phyloP scores from a whole-genome alignment of 306 rosid genomes.

The Glycine tomentella region DNA sequence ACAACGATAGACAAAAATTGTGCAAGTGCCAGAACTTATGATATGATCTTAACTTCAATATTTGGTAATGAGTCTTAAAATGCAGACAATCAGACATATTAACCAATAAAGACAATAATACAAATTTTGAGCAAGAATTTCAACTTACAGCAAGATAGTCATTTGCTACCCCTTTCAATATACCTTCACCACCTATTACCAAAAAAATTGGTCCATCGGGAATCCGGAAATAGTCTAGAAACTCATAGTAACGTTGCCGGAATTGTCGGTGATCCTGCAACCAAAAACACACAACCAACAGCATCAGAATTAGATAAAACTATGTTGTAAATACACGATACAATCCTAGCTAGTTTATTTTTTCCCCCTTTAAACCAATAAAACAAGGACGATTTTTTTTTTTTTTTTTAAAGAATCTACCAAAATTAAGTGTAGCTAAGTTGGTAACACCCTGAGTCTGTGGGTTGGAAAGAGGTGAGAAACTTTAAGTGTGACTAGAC shows the following conservation, averaged over 20 bases:
- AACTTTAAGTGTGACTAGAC: too few relatives aligned
- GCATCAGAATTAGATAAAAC: slow-evolving; percentile 12
- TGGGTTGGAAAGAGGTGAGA: too few relatives aligned
- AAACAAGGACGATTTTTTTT: too few relatives aligned
- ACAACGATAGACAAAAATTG: neutral
- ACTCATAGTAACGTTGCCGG: slow-evolving; percentile 89
- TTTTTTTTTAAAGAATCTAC: too few relatives aligned
- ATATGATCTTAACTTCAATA: neutral
- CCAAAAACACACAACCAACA: neutral
- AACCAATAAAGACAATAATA: too few relatives aligned
- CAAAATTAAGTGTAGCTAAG: too few relatives aligned
- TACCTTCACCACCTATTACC: slow-evolving; percentile 77
- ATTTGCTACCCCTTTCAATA: slow-evolving; percentile 69
- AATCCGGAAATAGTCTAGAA: slow-evolving; percentile 72
- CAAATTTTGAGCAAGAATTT: neutral
- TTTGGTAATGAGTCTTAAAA: too few relatives aligned
- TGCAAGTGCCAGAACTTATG: neutral
- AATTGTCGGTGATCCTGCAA: slow-evolving; percentile 78
- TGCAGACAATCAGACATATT: too few relatives aligned
- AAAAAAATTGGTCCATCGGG: slow-evolving; percentile 87
- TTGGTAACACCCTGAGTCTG: too few relatives aligned
- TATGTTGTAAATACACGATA: too few relatives aligned
- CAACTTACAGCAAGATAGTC: slow-evolving; percentile 74
- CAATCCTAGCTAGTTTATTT: too few relatives aligned
- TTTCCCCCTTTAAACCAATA: too few relatives aligned